phyloP scores from a whole-genome alignment of 1,284 basidiomycete species.

The Malassezia restricta region DNA sequence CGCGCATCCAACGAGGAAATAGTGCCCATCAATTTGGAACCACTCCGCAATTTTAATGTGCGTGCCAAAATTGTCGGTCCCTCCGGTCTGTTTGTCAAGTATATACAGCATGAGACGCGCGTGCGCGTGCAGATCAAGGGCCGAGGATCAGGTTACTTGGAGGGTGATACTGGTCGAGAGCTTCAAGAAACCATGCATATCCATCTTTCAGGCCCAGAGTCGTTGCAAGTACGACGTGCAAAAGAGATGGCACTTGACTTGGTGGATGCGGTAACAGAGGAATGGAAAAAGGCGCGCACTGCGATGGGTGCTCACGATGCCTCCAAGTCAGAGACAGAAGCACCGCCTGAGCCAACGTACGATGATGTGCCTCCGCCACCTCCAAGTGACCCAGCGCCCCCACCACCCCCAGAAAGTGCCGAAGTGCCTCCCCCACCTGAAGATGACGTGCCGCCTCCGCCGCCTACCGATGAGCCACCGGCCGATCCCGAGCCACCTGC shows the following conservation, averaged over 20 bases:
- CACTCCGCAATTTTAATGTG: slow-evolving; percentile 89
- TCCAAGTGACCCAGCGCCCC: background rate
- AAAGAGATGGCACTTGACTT: slow-evolving; percentile 35
- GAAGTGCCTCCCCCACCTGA: slow-evolving; percentile 15
- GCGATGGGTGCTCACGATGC: slow-evolving; percentile 13
- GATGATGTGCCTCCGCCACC: slow-evolving; percentile 7
- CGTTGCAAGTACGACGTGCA: slow-evolving; percentile 28
- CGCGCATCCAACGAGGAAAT: slow-evolving; percentile 23
- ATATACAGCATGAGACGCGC: slow-evolving; percentile 89
- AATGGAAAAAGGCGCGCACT: slow-evolving; percentile 36
- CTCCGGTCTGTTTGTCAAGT: slow-evolving; percentile 80
- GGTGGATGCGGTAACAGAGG: slow-evolving; percentile 33
- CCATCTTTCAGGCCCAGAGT: slow-evolving; percentile 27
- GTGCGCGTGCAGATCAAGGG: slow-evolving; percentile 98
- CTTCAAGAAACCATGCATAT: slow-evolving; percentile 76
- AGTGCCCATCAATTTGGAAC: slow-evolving; percentile 65
- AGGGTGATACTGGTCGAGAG: slow-evolving; percentile 82
- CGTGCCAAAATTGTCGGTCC: slow-evolving; percentile 95
- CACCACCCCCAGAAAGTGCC: slow-evolving; percentile 9
- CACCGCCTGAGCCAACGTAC: too few relatives aligned
- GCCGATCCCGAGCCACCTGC: slow-evolving; percentile 3
- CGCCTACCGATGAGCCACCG: slow-evolving; percentile 7
- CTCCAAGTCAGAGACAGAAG: background rate
- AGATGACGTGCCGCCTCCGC: slow-evolving; percentile 9
- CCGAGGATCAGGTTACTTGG: slow-evolving; percentile 82